Percentiles rank a stretch among this genome's conserved stretches.
Evolutionary conservation across 2,329 filamentous ascomycete genomes (phyloP).

Genomic region (Fusarium setosum): DNA sequence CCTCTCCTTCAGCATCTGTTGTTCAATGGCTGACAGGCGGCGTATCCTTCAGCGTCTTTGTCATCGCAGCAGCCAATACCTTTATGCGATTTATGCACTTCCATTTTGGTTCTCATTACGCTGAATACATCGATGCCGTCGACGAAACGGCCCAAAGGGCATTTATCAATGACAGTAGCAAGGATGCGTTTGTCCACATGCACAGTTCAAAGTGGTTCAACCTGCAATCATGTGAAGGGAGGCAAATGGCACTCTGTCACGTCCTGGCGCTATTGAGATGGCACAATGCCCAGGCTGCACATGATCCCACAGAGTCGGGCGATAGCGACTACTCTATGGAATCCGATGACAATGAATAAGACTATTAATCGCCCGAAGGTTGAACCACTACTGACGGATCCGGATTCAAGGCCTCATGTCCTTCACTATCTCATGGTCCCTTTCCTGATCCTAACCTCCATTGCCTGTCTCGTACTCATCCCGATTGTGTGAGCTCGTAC

Average conservation of each 20-base stretch:
- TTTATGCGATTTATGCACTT: slow-evolving; percentile 4
- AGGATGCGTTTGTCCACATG: slow-evolving; percentile 4
- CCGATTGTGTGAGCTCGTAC: too few species aligned
- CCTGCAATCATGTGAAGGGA: neutral
- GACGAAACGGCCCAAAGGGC: neutral
- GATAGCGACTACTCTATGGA: too few species aligned
- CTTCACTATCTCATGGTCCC: too few species aligned
- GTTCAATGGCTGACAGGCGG: neutral
- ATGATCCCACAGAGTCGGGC: neutral
- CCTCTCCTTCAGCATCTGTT: neutral
- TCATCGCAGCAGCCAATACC: slow-evolving; percentile 3
- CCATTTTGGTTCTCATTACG: neutral
- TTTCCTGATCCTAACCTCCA: too few species aligned
- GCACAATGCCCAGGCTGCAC: neutral
- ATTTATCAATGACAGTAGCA: neutral
- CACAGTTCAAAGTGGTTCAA: slow-evolving; percentile 3
- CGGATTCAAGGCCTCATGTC: too few species aligned
- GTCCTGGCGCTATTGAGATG: slow-evolving; percentile 6
- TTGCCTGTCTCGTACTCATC: too few species aligned
- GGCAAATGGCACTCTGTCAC: neutral
- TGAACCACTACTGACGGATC: too few species aligned
- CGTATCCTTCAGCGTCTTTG: neutral
- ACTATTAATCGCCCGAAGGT: too few species aligned
- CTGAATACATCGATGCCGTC: neutral
- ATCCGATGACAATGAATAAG: too few species aligned